Percentiles rank a stretch among this genome's conserved stretches.
Evolutionary conservation across 805 yeast genomes (phyloP).

Genomic region (Candida sithepensis): DNA sequence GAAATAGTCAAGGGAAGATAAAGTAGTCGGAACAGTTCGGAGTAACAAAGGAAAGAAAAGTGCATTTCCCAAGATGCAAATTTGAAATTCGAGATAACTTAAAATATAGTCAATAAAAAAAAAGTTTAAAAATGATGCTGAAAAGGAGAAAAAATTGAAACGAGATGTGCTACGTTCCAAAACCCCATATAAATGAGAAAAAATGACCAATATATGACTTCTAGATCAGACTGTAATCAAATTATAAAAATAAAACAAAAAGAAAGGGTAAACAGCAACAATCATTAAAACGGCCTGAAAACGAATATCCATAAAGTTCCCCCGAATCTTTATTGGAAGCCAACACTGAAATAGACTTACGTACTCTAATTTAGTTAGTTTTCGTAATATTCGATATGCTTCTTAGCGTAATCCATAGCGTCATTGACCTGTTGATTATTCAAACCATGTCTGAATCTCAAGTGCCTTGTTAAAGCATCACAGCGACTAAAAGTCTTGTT

Average conservation of each 20-base stretch:
- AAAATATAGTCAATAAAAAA: not conserved
- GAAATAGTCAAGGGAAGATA: not conserved
- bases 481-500: slow-evolving; percentile 83
- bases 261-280: too few relatives aligned
- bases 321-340: not conserved
- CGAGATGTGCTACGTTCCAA: not conserved
- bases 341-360: not conserved
- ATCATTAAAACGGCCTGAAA: too few relatives aligned
- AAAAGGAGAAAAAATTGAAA: not conserved
- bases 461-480: slow-evolving; percentile 92
- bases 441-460: slow-evolving; percentile 83
- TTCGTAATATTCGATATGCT: slow-evolving; percentile 61
- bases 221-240: not conserved
- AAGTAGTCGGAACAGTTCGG: not conserved
- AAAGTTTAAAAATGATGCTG: not conserved
- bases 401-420: slow-evolving; percentile 72
- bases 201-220: not conserved
- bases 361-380: slow-evolving; percentile 9
- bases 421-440: slow-evolving; percentile 63
- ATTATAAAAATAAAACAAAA: not conserved
- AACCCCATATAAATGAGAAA: not conserved
- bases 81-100: not conserved
- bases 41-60: not conserved
- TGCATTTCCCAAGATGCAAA: not conserved
- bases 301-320: not conserved